These are phyloP conservation scores for Calonectria naviculata DNA, from an alignment of 2,329 filamentous ascomycete genomes.

Conservation along the genomic window DNA sequence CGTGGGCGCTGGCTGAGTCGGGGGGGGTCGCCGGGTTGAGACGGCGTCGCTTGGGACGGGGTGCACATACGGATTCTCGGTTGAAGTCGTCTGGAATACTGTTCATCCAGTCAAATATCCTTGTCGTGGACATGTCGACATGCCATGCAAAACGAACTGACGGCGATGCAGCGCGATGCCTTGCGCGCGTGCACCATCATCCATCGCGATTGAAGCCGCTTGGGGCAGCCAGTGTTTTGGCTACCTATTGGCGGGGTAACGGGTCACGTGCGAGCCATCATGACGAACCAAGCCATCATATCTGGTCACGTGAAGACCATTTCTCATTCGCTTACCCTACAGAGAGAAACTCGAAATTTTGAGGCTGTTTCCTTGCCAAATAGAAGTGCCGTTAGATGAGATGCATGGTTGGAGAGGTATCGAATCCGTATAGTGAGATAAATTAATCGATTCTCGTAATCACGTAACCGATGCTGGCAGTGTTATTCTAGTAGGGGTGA, in stretches of 20 bases:
- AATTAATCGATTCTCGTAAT: no score
- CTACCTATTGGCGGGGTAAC: background rate
- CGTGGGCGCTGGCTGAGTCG: background rate
- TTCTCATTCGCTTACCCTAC: no score
- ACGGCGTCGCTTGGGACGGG: constrained; percentile 2
- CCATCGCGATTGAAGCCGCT: background rate
- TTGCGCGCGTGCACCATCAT: background rate
- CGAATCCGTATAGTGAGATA: no score
- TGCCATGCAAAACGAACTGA: background rate
- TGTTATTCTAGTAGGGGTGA: no score
- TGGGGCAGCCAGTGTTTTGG: background rate
- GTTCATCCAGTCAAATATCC: constrained; percentile 1
- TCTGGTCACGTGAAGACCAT: background rate
- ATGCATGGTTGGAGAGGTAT: no score
- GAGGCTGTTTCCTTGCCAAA: no score
- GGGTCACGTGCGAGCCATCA: background rate
- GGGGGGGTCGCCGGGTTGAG: constrained; percentile 1
- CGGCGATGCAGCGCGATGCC: background rate
- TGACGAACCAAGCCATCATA: background rate
- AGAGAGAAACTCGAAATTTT: no score
- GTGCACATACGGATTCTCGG: background rate
- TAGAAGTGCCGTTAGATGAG: no score
- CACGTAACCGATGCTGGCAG: no score
- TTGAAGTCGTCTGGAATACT: background rate
- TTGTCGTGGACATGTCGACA: background rate